Evolutionary conservation across 345 rosid genomes (phyloP), one percentile per base, ranked within the genome.

Genomic region (Nasturtium officinale): DNA sequence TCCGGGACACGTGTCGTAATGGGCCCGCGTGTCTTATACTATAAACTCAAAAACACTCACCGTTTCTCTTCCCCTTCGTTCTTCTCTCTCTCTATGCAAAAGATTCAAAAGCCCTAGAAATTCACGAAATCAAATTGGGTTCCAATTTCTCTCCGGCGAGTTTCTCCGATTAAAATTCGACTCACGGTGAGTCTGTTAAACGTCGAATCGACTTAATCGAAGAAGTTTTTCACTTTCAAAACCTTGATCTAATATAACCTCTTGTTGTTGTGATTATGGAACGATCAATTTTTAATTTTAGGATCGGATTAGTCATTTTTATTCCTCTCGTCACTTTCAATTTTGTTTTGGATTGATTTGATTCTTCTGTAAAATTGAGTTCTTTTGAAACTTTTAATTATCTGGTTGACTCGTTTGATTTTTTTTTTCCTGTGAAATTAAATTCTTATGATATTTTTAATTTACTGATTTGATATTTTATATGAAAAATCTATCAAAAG

Each of bases 91-190:
- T 66, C 37, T 46, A 64, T 15, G 7, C 25, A 9, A 46, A 50
- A 7, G 51, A 35, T 50, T 62, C 53, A 40, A 69, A 76, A 76
- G 47, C 79, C 79, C 79, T 76, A 76, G 38, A 62, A 12, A 12
- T 12, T 3, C 45, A 9, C 51, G 10, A 15, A 15, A 16, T 12
- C 9, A 7, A 16, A 15, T 33, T 55, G 0, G 57, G 26, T 54
- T 62, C 10, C 50, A 15, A 69, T 3, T 69, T 38, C 53, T 63
- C 75, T 61, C 69, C 51, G 69, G 51, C 11, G 69, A 60, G 61
- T 29, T n/a, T 30, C 55, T 30, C 0, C 29, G 12, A 7, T 1
- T 52, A 0, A 75, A 67, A 75, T 75, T 68, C 69, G 12, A 16
- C 28, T 63, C 61, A 69, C 52, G 75, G 71, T 54, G 65, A 54